A percentile compares a stretch with the other conserved stretches of the same genome.
Evolutionary conservation across 2,329 filamentous ascomycete species (phyloP).

Genomic region (Botrytis cinerea): DNA sequence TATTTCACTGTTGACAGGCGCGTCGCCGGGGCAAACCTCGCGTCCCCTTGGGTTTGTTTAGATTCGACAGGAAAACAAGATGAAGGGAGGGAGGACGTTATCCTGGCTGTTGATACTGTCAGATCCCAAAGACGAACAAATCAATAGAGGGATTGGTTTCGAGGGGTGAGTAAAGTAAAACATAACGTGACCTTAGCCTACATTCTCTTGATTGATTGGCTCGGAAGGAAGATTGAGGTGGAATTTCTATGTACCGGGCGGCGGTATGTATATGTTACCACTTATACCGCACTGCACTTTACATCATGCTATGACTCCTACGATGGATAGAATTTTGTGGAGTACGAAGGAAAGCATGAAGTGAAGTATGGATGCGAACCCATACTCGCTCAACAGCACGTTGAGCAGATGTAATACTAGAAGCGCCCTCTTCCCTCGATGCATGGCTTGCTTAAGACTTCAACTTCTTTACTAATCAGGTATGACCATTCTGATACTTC

Average conservation of each 20-base stretch:
- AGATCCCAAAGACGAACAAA: neutral
- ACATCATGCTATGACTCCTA: neutral
- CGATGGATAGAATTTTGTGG: neutral
- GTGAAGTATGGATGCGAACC: neutral
- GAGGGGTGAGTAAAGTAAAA: slow-evolving; percentile 6
- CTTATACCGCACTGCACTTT: too few relatives aligned
- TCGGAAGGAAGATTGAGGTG: neutral
- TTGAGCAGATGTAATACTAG: neutral
- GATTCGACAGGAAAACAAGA: neutral
- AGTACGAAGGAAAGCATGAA: neutral
- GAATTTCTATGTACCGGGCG: neutral
- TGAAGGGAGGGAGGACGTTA: slow-evolving; percentile 2
- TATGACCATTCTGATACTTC: neutral
- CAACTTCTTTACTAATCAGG: neutral
- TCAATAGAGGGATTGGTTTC: neutral
- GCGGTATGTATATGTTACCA: neutral
- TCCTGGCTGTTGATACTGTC: neutral
- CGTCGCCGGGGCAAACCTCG: slow-evolving; percentile 22
- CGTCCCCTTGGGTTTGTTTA: slow-evolving; percentile 3
- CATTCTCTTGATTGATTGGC: neutral
- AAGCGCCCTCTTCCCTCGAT: neutral
- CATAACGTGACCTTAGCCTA: slow-evolving; percentile 2
- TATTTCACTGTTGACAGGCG: slow-evolving; percentile 19
- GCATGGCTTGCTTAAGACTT: neutral
- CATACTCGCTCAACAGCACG: too few relatives aligned